Evolutionary conservation across 1,284 basidiomycete species (phyloP), one percentile per base, ranked within the genome.

Genomic region (Mrakiaceae sp.): DNA sequence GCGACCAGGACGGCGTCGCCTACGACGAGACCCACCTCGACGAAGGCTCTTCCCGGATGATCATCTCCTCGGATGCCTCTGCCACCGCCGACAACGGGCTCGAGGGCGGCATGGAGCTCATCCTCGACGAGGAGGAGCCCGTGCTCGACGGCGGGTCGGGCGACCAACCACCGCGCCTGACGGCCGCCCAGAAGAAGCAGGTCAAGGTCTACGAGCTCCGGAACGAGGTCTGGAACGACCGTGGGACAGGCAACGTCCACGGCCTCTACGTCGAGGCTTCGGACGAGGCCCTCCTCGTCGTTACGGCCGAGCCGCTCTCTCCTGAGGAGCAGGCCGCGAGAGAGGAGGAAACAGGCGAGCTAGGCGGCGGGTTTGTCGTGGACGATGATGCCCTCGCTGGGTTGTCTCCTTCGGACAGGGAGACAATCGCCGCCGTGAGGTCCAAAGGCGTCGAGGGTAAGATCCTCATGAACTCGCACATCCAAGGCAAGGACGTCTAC

Each of bases 211-310:
- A 97, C 76, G 87, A 93, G 76, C 84, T 97, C 67, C 83, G 91
- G 64, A 88, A 87, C 65, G 82, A 87, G 66, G 84, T 85, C 62
- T 97, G 93, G 93, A 83, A 87, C 66, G 94, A 97, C 79, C 85
- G 91, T 72, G 93, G 93, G 56, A 96, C 93, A 27, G 94, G 93
- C 0, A 88, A 91, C 74, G 95, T 93, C 75, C 88, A 87, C 70
- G 91, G 91, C 50, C 85, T 91, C 71, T 87, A 90, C 70, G 85
- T 89, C 71, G 84, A 87, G 69, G 81, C 84, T 56, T 82, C 83
- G 46, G 85, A 86, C 71, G 84, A 90, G 70, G 90, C 92, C 0
- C 79, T 88, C 65, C 82, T 94, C 59, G 84, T 93, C 64, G 91
- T 91, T 14, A 88, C 88, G 69, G 83, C 87, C 8, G 91, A 94